A percentile compares a stretch with the other conserved stretches of the same genome.
phyloP scores from a whole-genome alignment of 2,329 filamentous ascomycete species.

The Apiospora kogelbergensis region DNA sequence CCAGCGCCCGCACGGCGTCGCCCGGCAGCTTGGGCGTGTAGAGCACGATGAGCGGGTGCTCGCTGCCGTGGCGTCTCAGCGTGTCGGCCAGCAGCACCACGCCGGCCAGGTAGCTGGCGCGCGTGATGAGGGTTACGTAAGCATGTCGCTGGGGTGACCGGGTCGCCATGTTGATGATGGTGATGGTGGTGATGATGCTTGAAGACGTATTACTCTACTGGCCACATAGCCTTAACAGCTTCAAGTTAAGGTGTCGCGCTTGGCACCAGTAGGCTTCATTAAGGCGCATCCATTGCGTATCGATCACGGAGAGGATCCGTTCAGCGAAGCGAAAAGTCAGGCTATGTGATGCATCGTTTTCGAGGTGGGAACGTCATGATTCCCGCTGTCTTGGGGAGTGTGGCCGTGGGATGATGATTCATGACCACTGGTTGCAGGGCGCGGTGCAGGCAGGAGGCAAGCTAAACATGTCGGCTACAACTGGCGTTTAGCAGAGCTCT shows the following conservation, averaged over 20 bases:
- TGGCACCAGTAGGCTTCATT: neutral
- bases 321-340: neutral
- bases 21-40: slow-evolving; percentile 44
- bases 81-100: slow-evolving; percentile 50
- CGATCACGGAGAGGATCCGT: neutral
- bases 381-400: neutral
- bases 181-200: neutral
- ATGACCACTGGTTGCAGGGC: too few species aligned
- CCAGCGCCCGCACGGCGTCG: slow-evolving; percentile 39
- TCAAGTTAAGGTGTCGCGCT: neutral
- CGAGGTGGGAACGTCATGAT: neutral
- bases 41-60: slow-evolving; percentile 48
- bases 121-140: slow-evolving; percentile 51
- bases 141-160: slow-evolving; percentile 24
- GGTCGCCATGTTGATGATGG: neutral
- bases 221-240: neutral
- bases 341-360: neutral
- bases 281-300: neutral
- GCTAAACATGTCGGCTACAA: neutral
- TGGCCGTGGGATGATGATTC: neutral
- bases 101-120: slow-evolving; percentile 51
- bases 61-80: slow-evolving; percentile 42
- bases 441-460: neutral
- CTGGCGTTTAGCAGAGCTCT: neutral
- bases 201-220: neutral